phyloP scores from a whole-genome alignment of 1,284 basidiomycete species.

The Ustilago hordei region DNA sequence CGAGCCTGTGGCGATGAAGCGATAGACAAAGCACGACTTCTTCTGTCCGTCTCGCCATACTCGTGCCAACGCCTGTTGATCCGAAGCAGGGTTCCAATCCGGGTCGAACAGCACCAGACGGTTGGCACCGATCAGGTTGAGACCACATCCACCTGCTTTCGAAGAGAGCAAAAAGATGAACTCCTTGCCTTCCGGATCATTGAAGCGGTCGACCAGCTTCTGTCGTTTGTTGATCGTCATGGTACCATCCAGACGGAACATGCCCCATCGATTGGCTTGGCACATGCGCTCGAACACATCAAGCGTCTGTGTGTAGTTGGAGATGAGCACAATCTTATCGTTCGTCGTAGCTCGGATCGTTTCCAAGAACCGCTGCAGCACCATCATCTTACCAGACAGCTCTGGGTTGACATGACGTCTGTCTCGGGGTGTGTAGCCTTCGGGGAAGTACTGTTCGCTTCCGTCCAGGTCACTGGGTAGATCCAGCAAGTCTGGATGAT shows the following conservation, averaged over 20 bases:
- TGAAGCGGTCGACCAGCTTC: constrained; percentile 97
- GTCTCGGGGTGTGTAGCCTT: constrained; percentile 77
- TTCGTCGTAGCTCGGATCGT: constrained; percentile 68
- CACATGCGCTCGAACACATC: constrained; percentile 76
- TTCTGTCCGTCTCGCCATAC: constrained; percentile 99
- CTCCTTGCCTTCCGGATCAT: constrained; percentile 92
- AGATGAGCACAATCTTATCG: constrained; percentile 98
- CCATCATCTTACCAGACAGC: constrained; percentile 76
- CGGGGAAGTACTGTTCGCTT: constrained; percentile 84
- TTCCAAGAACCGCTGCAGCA: constrained; percentile 77
- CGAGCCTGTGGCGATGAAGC: constrained; percentile 96
- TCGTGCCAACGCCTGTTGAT: constrained; percentile 96
- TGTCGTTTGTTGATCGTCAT: constrained; percentile 95
- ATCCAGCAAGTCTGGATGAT: constrained; percentile 93
- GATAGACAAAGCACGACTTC: constrained; percentile 93
- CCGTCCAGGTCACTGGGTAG: constrained; percentile 88
- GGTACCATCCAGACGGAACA: constrained; percentile 90
- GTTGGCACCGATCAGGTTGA: constrained; percentile 98
- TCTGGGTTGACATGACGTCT: constrained; percentile 59
- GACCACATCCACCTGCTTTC: constrained; percentile 97
- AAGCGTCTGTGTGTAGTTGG: constrained; percentile 97
- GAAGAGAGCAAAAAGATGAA: constrained; percentile 97
- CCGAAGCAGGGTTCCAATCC: constrained; percentile 98
- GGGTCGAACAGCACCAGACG: constrained; percentile 96
- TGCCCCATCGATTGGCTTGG: constrained; percentile 79